Percentiles rank a stretch among this genome's conserved stretches.
These are phyloP conservation scores for Phytophthora sojae DNA, from an alignment of 352 stramenopile genomes.

Conservation along the genomic window DNA sequence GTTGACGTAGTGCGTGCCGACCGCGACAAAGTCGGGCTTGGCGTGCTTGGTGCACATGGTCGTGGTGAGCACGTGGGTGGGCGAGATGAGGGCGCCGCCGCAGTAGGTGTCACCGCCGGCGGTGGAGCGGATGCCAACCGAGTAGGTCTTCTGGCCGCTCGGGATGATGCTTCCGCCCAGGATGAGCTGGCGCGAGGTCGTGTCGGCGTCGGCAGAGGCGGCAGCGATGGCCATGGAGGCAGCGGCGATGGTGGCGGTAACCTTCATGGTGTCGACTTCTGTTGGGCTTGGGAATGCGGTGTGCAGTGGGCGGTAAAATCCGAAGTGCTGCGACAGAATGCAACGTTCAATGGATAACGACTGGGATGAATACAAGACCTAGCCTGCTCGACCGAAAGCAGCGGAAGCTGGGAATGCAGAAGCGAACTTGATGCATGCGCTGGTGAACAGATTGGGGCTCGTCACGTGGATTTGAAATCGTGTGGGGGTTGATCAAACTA, in stretches of 20 bases:
- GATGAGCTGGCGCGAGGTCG: constrained; percentile 31
- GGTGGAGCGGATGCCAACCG: constrained; percentile 24
- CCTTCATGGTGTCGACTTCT: constrained; percentile 11
- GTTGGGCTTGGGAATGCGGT: constrained; percentile 16
- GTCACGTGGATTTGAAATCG: no score
- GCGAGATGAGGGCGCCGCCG: constrained; percentile 16
- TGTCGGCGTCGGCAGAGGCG: not conserved
- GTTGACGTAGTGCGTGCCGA: constrained; percentile 29
- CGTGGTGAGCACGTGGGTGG: constrained; percentile 20
- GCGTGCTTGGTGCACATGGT: constrained; percentile 9
- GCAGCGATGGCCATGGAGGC: constrained; percentile 15
- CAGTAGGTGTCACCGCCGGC: constrained; percentile 23
- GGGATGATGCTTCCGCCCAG: constrained; percentile 46
- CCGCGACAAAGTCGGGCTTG: constrained; percentile 6
- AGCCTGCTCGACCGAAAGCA: no score
- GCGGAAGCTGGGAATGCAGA: no score
- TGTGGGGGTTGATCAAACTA: no score
- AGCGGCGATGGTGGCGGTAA: constrained; percentile 12
- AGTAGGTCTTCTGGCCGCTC: constrained; percentile 44
- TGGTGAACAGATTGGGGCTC: no score
- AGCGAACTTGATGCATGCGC: no score
- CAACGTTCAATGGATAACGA: no score
- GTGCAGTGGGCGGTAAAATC: constrained; percentile 22
- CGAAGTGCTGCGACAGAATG: constrained; percentile 3
- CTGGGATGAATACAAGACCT: no score